Evolutionary conservation across 805 yeast genomes (phyloP).

Genomic region (Jamesozyma lodderae): DNA sequence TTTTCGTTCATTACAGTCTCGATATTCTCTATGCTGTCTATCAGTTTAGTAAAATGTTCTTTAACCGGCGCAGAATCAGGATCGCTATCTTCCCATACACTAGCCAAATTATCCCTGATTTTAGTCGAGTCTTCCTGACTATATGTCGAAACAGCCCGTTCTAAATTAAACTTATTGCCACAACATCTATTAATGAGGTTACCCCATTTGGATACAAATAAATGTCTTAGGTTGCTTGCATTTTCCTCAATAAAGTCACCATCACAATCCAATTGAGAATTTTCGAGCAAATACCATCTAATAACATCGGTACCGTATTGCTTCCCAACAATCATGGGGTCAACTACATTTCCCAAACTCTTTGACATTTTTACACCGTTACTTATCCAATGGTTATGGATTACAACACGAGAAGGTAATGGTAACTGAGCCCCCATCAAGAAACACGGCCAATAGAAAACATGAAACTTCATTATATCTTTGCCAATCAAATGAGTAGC

Average conservation of each 20-base stretch:
- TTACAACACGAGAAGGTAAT: conserved; percentile 65
- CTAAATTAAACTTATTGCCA: conserved; percentile 55
- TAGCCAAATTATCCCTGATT: conserved; percentile 2
- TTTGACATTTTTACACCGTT: conserved; percentile 92
- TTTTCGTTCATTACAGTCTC: conserved; percentile 32
- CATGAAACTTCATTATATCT: conserved; percentile 82
- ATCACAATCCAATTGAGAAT: conserved; percentile 67
- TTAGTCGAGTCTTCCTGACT: conserved; percentile 6
- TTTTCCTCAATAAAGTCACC: conserved; percentile 64
- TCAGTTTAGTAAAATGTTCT: background rate
- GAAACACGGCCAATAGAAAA: conserved; percentile 90
- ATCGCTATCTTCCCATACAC: conserved; percentile 2
- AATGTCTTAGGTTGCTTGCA: conserved; percentile 45
- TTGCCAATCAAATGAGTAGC: conserved; percentile 84
- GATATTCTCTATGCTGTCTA: background rate
- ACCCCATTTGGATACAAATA: conserved; percentile 73
- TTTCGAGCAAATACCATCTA: conserved; percentile 67
- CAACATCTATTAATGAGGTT: conserved; percentile 70
- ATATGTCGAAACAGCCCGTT: conserved; percentile 33
- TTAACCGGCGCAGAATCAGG: background rate
- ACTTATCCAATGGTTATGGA: conserved; percentile 91
- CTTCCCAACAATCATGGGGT: conserved; percentile 60
- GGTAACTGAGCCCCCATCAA: conserved; percentile 71
- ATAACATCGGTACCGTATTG: conserved; percentile 65
- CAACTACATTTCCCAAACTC: conserved; percentile 86